phyloP scores from a whole-genome alignment of 345 rosid genomes.

The Citrus mangshanensis region DNA sequence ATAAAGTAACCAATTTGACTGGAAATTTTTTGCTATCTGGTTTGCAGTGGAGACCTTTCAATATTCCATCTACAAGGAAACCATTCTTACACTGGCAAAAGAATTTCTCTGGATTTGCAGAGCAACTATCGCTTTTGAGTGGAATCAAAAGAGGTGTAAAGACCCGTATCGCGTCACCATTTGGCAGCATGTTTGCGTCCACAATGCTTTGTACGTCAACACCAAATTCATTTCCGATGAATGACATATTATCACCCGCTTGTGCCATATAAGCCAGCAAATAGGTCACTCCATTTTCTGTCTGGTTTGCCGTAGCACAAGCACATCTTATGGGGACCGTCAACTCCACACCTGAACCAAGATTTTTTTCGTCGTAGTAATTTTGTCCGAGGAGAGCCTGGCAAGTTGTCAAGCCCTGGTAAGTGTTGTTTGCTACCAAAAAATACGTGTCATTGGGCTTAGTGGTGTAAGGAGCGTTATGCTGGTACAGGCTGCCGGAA shows the following conservation, averaged over 20 bases:
- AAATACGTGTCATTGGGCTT: not conserved
- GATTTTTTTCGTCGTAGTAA: not conserved
- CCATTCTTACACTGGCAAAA: not conserved
- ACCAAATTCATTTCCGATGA: conserved; percentile 6
- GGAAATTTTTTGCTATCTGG: not conserved
- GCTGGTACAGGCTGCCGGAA: conserved; percentile 20
- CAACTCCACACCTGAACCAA: not conserved
- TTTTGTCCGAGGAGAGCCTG: conserved; percentile 23
- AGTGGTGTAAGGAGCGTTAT: conserved; percentile 8
- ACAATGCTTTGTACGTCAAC: not conserved
- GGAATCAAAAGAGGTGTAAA: conserved; percentile 31
- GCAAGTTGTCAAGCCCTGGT: conserved; percentile 31
- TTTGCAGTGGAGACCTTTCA: not conserved
- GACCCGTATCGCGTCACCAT: not conserved
- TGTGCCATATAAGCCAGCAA: conserved; percentile 18
- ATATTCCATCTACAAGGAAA: not conserved
- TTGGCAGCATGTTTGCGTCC: conserved; percentile 16
- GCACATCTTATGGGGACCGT: conserved; percentile 26
- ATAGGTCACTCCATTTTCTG: conserved; percentile 5
- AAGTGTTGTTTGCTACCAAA: conserved; percentile 14
- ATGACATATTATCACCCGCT: conserved; percentile 5
- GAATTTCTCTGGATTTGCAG: no score
- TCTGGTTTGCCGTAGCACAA: conserved; percentile 25
- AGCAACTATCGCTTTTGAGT: conserved; percentile 20
- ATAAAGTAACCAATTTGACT: conserved; percentile 10